Conservation (phyloP, 164 flowering plant species). For the Paratinospora sagittata region DNA sequence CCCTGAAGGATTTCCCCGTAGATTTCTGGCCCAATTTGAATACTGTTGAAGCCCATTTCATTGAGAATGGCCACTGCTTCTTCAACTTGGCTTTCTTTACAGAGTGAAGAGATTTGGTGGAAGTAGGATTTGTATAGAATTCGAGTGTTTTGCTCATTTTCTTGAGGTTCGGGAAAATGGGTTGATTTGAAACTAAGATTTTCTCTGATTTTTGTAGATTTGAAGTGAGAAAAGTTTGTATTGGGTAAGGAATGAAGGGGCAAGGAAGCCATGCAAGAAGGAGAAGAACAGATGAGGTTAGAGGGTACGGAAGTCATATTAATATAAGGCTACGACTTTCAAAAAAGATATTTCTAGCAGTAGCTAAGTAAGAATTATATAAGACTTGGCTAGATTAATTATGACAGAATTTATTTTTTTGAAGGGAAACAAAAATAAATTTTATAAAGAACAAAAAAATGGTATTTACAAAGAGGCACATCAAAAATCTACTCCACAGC, state of each 20-base stretch:
- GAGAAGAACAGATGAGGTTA: not conserved
- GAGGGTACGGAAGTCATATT: no score
- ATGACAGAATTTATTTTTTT: no score
- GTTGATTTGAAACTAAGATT: constrained; percentile 13
- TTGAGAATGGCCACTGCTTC: constrained; percentile 40
- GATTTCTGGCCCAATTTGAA: constrained; percentile 48
- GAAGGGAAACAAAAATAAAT: no score
- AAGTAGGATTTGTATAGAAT: constrained; percentile 32
- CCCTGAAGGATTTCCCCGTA: constrained; percentile 69
- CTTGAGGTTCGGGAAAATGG: constrained; percentile 17
- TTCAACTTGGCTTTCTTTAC: constrained; percentile 37
- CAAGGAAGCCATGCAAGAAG: constrained; percentile 43
- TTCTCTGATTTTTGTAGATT: constrained; percentile 16
- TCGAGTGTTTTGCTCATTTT: constrained; percentile 9
- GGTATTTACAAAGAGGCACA: no score
- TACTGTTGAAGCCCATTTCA: constrained; percentile 29
- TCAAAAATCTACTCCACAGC: no score
- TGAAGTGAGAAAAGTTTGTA: constrained; percentile 15
- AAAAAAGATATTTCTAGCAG: not conserved
- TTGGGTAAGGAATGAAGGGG: constrained; percentile 23
- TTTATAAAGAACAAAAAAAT: no score
- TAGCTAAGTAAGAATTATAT: no score
- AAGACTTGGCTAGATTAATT: no score
- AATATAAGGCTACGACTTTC: not conserved
- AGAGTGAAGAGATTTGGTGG: constrained; percentile 43